These are phyloP conservation scores for Irpex sp. DNA, from an alignment of 1,284 basidiomycete species.

Conservation along the genomic window DNA sequence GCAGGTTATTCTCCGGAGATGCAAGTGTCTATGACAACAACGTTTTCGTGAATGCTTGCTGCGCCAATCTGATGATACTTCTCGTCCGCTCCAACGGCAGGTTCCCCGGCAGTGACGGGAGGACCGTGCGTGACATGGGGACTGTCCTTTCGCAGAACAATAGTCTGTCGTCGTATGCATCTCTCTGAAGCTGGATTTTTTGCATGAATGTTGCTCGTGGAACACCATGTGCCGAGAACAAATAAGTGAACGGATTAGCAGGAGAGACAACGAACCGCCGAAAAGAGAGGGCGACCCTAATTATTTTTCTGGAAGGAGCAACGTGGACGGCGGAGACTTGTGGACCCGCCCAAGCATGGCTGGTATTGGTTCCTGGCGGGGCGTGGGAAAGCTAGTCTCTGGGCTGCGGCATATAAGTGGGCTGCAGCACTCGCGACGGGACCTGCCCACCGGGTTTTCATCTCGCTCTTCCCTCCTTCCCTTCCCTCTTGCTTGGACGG, in stretches of 20 bases:
- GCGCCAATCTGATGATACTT: background rate
- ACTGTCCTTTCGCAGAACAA: background rate
- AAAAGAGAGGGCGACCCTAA: background rate
- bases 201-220: no score
- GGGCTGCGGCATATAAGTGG: background rate
- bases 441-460: conserved; percentile 22
- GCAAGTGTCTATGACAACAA: background rate
- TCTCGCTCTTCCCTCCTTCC: conserved; percentile 21
- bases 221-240: background rate
- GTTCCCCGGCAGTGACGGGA: no score
- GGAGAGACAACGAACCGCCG: background rate
- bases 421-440: conserved; percentile 12
- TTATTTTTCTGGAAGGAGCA: background rate
- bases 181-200: background rate
- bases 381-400: conserved; percentile 9
- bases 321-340: no score
- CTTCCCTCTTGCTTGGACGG: conserved; percentile 27
- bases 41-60: background rate
- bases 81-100: no score
- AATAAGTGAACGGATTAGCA: background rate
- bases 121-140: background rate
- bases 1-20: background rate
- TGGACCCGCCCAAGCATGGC: no score
- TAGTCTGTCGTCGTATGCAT: background rate
- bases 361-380: background rate